Percentiles rank a stretch among this genome's conserved stretches.
These are phyloP conservation scores for Rhamnella rubrinervis DNA, from an alignment of 331 rosid species.

Conservation along the genomic window DNA sequence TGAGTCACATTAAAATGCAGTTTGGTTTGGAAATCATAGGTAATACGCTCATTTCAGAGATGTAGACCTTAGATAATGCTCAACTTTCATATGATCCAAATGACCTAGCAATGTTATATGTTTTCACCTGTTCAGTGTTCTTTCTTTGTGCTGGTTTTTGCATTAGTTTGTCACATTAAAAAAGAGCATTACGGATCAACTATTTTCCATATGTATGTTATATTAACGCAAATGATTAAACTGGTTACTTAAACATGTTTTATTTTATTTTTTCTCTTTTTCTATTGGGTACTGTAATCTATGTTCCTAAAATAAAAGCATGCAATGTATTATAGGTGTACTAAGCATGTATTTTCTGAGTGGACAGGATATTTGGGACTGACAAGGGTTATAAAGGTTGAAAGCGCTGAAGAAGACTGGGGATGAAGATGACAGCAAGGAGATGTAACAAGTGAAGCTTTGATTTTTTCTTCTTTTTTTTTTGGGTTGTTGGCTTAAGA, in stretches of 20 bases:
- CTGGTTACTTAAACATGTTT: not conserved
- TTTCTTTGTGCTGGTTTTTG: not conserved
- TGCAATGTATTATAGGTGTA: no score
- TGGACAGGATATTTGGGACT: constrained; percentile 75
- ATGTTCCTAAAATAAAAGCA: no score
- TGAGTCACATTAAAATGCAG: no score
- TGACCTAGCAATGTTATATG: not conserved
- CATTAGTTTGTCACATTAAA: no score
- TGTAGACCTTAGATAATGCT: no score
- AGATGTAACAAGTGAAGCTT: constrained; percentile 25
- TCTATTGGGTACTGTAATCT: not conserved
- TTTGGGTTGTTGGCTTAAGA: not conserved
- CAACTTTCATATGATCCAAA: no score
- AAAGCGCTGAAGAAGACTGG: constrained; percentile 53
- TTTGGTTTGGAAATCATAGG: no score
- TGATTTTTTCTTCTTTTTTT: not conserved
- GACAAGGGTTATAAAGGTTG: constrained; percentile 85
- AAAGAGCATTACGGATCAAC: no score
- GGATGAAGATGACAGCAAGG: constrained; percentile 43
- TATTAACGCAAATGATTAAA: not conserved
- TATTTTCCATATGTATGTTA: no score
- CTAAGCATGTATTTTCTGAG: constrained; percentile 12
- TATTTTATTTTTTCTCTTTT: not conserved
- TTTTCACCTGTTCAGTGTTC: not conserved
- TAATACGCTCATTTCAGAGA: no score